Evolutionary conservation across 768 basidiomycete genomes (phyloP).

Genomic region (Russula lepida): DNA sequence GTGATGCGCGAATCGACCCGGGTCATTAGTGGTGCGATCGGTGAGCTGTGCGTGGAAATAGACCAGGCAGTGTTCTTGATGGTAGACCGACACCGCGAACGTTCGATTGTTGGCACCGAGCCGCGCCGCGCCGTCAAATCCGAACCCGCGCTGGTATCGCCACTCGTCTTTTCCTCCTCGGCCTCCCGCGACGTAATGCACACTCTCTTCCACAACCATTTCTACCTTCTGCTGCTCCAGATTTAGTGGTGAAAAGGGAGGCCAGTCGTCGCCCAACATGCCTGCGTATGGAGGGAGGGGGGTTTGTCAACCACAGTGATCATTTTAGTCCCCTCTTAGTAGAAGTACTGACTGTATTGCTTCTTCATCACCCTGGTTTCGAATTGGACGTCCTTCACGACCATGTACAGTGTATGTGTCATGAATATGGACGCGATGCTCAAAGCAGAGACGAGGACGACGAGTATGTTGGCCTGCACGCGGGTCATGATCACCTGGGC

Average conservation of each 20-base stretch:
- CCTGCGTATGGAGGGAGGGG: not conserved
- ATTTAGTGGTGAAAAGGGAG: not conserved
- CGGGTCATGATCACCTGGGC: not conserved
- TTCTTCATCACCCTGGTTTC: not conserved
- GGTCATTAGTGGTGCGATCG: conserved; percentile 21
- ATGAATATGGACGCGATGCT: not conserved
- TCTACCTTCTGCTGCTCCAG: not conserved
- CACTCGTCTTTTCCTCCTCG: not conserved
- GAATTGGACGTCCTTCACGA: not conserved
- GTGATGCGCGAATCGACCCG: conserved; percentile 24
- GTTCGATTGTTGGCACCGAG: conserved; percentile 5
- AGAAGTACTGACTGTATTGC: conserved; percentile 5
- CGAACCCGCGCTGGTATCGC: not conserved
- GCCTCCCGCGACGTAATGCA: not conserved
- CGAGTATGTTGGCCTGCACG: not conserved
- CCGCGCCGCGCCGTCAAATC: conserved; percentile 5
- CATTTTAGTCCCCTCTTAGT: too few species aligned
- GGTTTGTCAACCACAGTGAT: not conserved
- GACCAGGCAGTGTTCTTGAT: conserved; percentile 38
- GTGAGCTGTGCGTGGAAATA: conserved; percentile 25
- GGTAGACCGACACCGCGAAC: conserved; percentile 35
- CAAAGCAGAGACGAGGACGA: not conserved
- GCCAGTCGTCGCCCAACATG: conserved; percentile 7
- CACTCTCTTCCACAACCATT: conserved; percentile 13
- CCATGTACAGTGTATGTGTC: not conserved